Percentiles rank a stretch among this genome's conserved stretches.
Evolutionary conservation across 306 rosid genomes (phyloP).

Genomic region (Prunus salicina): DNA sequence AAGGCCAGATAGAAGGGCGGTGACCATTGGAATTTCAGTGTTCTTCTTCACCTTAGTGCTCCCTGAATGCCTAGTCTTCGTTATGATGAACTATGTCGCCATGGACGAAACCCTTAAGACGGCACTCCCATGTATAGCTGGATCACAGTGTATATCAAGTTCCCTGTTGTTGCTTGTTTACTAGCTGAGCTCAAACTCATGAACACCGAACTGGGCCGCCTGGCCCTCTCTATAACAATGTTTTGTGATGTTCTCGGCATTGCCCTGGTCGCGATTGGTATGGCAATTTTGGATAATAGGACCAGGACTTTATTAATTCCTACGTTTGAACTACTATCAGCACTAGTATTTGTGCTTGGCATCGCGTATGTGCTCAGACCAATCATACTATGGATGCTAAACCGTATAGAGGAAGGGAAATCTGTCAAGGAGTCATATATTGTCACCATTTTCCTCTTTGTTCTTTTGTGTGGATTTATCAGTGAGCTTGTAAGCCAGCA

Average conservation of each 20-base stretch:
- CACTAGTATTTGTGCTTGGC: neutral
- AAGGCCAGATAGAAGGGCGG: constrained; percentile 38
- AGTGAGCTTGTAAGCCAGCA: constrained; percentile 57
- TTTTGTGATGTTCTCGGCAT: constrained; percentile 41
- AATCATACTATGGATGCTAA: constrained; percentile 12
- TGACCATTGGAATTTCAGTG: constrained; percentile 34
- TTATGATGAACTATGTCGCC: neutral
- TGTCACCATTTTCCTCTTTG: constrained; percentile 23
- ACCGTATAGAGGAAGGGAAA: constrained; percentile 20
- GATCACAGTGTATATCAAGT: constrained; percentile 39
- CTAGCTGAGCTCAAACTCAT: constrained; percentile 51
- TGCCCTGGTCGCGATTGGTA: neutral
- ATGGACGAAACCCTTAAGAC: neutral
- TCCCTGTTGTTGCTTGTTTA: constrained; percentile 40
- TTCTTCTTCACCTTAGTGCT: constrained; percentile 22
- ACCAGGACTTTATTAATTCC: neutral
- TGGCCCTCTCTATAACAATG: constrained; percentile 44
- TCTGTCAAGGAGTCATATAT: constrained; percentile 22
- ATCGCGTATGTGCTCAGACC: constrained; percentile 37
- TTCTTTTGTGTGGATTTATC: constrained; percentile 28
- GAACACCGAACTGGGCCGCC: constrained; percentile 58
- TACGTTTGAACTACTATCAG: neutral
- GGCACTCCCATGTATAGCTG: constrained; percentile 27
- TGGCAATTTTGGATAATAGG: constrained; percentile 13
- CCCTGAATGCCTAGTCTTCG: neutral